Evolutionary conservation across 805 yeast genomes (phyloP).

Genomic region (Candida namnaoensis): DNA sequence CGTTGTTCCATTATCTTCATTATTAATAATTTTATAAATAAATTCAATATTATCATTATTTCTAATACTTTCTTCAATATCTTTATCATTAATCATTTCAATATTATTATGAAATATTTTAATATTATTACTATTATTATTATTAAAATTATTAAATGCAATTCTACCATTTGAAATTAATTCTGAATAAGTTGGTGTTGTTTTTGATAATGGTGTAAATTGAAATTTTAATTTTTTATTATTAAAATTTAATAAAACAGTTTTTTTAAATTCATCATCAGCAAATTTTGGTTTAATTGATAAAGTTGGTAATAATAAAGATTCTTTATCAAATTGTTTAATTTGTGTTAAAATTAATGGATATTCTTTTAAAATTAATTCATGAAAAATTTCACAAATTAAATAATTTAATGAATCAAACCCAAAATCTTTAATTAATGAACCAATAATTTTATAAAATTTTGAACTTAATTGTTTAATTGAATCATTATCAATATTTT

Average conservation of each 20-base stretch:
- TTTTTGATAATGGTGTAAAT: conserved; percentile 50
- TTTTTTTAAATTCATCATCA: conserved; percentile 18
- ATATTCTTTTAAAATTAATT: conserved; percentile 44
- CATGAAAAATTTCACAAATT: conserved; percentile 53
- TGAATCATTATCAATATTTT: conserved; percentile 1
- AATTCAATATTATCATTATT: not conserved
- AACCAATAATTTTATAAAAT: conserved; percentile 49
- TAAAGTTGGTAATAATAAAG: not conserved
- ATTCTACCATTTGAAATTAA: conserved; percentile 59
- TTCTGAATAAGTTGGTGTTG: conserved; percentile 70
- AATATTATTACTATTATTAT: too few relatives aligned
- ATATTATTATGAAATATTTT: too few relatives aligned
- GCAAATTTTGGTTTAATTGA: conserved; percentile 20
- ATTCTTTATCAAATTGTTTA: conserved; percentile 1
- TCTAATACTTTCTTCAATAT: too few relatives aligned
- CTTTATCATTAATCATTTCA: not conserved
- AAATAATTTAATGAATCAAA: conserved; percentile 55
- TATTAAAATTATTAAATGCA: conserved; percentile 48
- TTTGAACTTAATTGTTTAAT: conserved; percentile 19
- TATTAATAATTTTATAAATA: too few relatives aligned
- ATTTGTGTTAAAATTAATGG: conserved; percentile 39
- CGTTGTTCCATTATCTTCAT: too few relatives aligned
- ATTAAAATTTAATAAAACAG: conserved; percentile 39
- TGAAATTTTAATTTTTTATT: conserved; percentile 48
- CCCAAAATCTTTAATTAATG: conserved; percentile 64